Evolutionary conservation across 2,329 filamentous ascomycete genomes (phyloP).

Genomic region (Penicillium sp.): DNA sequence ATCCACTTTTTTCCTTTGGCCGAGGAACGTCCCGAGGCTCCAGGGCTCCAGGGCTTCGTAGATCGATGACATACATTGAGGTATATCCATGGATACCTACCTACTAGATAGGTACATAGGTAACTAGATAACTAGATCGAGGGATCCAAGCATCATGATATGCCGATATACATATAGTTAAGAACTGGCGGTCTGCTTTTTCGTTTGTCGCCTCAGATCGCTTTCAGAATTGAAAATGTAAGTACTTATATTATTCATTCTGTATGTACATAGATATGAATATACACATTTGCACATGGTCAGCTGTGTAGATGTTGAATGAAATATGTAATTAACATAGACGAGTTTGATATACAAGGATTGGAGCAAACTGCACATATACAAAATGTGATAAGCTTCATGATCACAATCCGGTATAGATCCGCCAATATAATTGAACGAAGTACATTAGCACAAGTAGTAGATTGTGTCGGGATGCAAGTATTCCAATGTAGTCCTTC

Average conservation of each 20-base stretch:
- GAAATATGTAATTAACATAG: background rate
- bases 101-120: no score
- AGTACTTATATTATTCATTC: background rate
- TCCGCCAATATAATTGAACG: background rate
- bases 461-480: background rate
- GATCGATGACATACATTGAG: background rate
- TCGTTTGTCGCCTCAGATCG: background rate
- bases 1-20: conserved; percentile 7
- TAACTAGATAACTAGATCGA: background rate
- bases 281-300: background rate
- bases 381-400: no score
- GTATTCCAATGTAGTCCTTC: background rate
- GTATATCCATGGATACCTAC: no score
- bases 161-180: background rate
- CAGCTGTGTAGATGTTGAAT: background rate
- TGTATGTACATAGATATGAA: background rate
- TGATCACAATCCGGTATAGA: background rate
- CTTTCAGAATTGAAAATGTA: background rate
- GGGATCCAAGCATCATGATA: background rate
- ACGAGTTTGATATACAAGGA: background rate
- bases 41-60: no score
- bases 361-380: background rate
- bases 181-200: background rate
- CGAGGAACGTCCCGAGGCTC: conserved; percentile 17
- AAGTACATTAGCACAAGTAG: background rate